phyloP scores from a whole-genome alignment of 2,329 filamentous ascomycete genomes.

The Volutella citrinella region DNA sequence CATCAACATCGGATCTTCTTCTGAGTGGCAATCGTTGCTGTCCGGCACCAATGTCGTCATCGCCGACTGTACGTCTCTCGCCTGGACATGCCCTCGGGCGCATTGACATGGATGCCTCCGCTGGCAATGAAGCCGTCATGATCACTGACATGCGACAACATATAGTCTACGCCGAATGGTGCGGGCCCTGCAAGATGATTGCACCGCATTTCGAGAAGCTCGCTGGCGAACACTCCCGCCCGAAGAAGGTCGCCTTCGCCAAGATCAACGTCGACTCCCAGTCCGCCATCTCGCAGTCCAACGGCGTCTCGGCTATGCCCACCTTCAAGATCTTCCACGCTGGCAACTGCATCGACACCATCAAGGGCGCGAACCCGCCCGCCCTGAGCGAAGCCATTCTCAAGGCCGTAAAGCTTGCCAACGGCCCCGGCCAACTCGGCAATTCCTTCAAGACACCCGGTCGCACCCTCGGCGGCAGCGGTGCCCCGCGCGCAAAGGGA shows the following conservation, averaged over 20 bases:
- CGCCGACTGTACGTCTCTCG: slow-evolving; percentile 72
- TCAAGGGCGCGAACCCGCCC: slow-evolving; percentile 77
- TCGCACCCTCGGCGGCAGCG: slow-evolving; percentile 52
- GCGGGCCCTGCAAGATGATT: slow-evolving; percentile 88
- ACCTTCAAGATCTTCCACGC: slow-evolving; percentile 91
- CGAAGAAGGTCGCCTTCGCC: slow-evolving; percentile 80
- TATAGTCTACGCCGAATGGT: slow-evolving; percentile 92
- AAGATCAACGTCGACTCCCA: slow-evolving; percentile 91
- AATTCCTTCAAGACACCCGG: slow-evolving; percentile 53
- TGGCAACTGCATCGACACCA: slow-evolving; percentile 68
- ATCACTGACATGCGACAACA: too few relatives aligned
- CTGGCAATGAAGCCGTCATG: too few relatives aligned
- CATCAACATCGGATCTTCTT: slow-evolving; percentile 59
- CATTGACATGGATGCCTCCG: too few relatives aligned
- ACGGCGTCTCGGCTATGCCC: slow-evolving; percentile 84
- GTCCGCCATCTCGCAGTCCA: slow-evolving; percentile 69
- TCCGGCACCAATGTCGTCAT: slow-evolving; percentile 76
- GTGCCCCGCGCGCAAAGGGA: slow-evolving; percentile 12
- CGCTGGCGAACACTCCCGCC: slow-evolving; percentile 73
- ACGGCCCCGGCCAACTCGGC: slow-evolving; percentile 37
- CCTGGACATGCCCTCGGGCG: too few relatives aligned
- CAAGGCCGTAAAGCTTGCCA: slow-evolving; percentile 58
- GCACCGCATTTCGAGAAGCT: slow-evolving; percentile 86
- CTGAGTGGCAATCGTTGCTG: slow-evolving; percentile 71
- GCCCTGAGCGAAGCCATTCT: slow-evolving; percentile 75